A percentile compares a stretch with the other conserved stretches of the same genome.
phyloP scores from a whole-genome alignment of 768 basidiomycete genomes.

The Rickenella mellea region DNA sequence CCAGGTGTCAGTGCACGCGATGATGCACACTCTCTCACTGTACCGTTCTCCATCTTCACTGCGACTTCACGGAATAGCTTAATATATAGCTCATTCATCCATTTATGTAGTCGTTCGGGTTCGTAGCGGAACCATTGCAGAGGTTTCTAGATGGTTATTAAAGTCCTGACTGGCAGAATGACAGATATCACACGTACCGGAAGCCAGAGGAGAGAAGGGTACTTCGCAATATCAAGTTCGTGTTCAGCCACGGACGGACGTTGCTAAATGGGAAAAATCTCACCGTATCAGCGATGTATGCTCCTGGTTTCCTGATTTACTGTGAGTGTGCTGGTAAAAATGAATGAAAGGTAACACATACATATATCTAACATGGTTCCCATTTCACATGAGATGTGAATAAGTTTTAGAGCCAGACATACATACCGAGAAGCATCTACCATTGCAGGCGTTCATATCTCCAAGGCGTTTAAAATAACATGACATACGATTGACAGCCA shows the following conservation, averaged over 20 bases:
- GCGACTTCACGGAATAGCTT: conserved; percentile 33
- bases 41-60: conserved; percentile 27
- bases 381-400: no score
- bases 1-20: neutral
- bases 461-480: no score
- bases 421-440: no score
- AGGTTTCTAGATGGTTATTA: conserved; percentile 3
- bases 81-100: conserved; percentile 30
- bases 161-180: neutral
- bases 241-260: neutral
- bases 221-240: neutral
- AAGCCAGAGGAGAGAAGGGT: conserved; percentile 7
- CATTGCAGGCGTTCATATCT: no score
- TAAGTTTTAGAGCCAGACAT: no score
- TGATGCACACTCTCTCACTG: conserved; percentile 19
- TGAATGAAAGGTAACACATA: no score
- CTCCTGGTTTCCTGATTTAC: conserved; percentile 3
- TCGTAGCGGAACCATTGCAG: conserved; percentile 36
- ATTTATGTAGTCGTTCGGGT: conserved; percentile 25
- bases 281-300: conserved; percentile 6
- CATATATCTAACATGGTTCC: no score
- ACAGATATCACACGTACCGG: neutral
- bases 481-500: no score
- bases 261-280: neutral
- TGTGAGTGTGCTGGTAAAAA: neutral